A percentile compares a stretch with the other conserved stretches of the same genome.
Evolutionary conservation across 208 protist species (phyloP).

Genomic region (Tritrichomonas musculus): DNA sequence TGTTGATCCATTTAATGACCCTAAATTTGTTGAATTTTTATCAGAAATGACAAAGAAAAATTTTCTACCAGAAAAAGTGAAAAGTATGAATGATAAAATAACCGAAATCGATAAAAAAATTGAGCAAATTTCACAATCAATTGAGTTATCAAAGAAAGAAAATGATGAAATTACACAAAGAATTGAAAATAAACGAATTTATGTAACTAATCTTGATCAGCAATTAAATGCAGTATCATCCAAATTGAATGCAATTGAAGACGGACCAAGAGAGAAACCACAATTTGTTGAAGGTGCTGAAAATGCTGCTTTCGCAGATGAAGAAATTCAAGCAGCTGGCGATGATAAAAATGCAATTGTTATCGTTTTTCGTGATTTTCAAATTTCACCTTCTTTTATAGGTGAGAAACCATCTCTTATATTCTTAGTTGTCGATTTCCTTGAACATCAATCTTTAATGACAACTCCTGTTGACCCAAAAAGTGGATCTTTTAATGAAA

Average conservation of each 20-base stretch:
- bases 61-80: not conserved
- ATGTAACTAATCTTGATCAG: too few relatives aligned
- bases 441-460: not conserved
- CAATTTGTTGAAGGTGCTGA: too few relatives aligned
- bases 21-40: not conserved
- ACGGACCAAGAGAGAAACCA: too few relatives aligned
- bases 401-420: not conserved
- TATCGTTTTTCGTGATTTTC: too few relatives aligned
- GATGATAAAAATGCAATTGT: too few relatives aligned
- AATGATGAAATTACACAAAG: too few relatives aligned
- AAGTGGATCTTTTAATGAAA: not conserved
- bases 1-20: constrained; percentile 19
- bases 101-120: not conserved
- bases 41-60: not conserved
- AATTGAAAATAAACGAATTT: too few relatives aligned
- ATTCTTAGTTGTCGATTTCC: not conserved
- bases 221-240: too few relatives aligned
- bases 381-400: not conserved
- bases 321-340: too few relatives aligned
- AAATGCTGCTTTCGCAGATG: too few relatives aligned
- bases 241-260: too few relatives aligned
- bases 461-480: not conserved
- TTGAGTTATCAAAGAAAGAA: not conserved
- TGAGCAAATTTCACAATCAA: not conserved
- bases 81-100: not conserved